Conservation (phyloP, 768 basidiomycete genomes). For the Russula earlei region DNA sequence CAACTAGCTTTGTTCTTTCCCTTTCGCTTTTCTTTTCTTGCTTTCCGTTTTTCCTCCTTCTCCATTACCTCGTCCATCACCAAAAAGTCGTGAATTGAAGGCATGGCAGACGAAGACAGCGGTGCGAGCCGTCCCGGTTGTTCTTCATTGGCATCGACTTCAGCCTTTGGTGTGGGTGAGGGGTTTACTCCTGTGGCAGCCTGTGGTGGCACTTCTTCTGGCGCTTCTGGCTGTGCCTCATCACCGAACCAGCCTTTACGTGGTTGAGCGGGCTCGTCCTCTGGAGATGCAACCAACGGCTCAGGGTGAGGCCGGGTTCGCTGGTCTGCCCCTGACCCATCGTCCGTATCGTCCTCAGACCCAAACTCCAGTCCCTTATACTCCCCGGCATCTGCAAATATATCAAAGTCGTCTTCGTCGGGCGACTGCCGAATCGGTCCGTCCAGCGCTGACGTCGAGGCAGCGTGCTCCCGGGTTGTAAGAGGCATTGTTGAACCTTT, state of each 20-base stretch:
- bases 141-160: conserved; percentile 37
- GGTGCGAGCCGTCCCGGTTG: conserved; percentile 53
- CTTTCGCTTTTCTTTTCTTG: conserved; percentile 70
- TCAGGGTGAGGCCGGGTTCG: neutral
- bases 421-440: conserved; percentile 30
- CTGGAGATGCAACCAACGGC: neutral
- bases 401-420: conserved; percentile 66
- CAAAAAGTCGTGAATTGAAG: conserved; percentile 76
- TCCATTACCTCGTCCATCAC: conserved; percentile 64
- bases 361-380: conserved; percentile 62
- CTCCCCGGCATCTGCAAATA: conserved; percentile 79
- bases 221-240: neutral
- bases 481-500: conserved; percentile 3
- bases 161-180: conserved; percentile 31
- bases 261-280: neutral
- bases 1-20: conserved; percentile 31
- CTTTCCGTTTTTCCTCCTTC: conserved; percentile 55
- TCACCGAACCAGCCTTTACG: conserved; percentile 15
- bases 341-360: conserved; percentile 29
- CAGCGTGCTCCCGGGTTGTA: neutral
- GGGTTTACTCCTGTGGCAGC: neutral
- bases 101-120: conserved; percentile 68
- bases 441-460: conserved; percentile 11
- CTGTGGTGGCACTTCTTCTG: conserved; percentile 1
- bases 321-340: neutral